Evolutionary conservation across 2,329 filamentous ascomycete genomes (phyloP), one percentile per base, ranked within the genome.

Genomic region (Rutstroemia sp.): DNA sequence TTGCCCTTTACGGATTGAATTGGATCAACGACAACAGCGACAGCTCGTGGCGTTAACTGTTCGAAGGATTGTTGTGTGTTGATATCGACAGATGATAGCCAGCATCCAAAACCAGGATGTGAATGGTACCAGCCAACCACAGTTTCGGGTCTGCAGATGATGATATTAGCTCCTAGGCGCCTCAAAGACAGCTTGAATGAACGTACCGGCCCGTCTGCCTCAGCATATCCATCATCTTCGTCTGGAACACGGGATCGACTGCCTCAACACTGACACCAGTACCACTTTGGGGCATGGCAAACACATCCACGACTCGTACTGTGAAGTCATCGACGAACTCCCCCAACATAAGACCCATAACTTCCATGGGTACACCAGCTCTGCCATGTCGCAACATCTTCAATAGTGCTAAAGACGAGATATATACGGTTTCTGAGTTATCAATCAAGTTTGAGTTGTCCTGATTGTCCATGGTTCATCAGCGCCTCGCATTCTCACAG

Each of bases 181-280:
- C 39, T 34, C 37, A 54, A 14, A 48, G 41, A 50, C 21, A 51
- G 47, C 7, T 54, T 14, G 27, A n/a, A 51, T 30, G 6, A 21
- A 51, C 41, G 30, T 49, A 95, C 90, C 94, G 83, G 75, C 94
- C 94, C 58, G 94, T 99, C 79, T 99, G 94, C 69, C 89, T 82
- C 71, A 99, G 79, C 94, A 99, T 97, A 72, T 99, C 94, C 94
- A 99, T 99, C 94, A 99, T 99, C 81, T 96, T 99, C 69, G 91
- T 96, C 77, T 99, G 94, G 74, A 99, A 99, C 37, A 99, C 94
- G 9, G 92, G 91, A 71, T 99, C 94, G 62, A 99, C 94, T 52
- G 94, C 95, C 75, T 99, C 94, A 68, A 99, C 94, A 74, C 90
- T 96, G 66, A 99, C 94, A 65, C 94, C 94, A 1, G 94, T 99